These are phyloP conservation scores for Talaromyces sp. DNA, from an alignment of 2,329 filamentous ascomycete genomes.

Conservation along the genomic window DNA sequence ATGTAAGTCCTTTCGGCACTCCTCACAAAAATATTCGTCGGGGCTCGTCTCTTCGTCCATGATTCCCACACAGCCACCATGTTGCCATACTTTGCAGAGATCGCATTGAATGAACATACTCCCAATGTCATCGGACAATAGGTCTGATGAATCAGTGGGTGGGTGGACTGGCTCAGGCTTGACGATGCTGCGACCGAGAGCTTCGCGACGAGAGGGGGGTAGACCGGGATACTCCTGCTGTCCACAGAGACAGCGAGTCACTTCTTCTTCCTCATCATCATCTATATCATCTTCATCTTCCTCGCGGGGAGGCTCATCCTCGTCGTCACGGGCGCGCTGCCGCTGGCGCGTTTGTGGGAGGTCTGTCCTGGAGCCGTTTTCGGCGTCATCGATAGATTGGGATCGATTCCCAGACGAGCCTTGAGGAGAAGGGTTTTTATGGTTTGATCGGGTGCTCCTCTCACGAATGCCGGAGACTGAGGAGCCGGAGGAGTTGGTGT, in stretches of 20 bases:
- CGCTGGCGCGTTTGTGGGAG: constrained; percentile 73
- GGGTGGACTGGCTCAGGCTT: constrained; percentile 61
- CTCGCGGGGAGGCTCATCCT: constrained; percentile 59
- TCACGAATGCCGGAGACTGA: constrained; percentile 74
- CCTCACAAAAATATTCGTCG: constrained; percentile 97
- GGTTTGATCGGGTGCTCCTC: constrained; percentile 70
- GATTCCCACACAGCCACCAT: constrained; percentile 95
- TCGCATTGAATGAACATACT: constrained; percentile 98
- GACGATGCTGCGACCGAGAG: constrained; percentile 54
- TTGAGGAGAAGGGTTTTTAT: constrained; percentile 71
- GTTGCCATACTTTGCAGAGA: constrained; percentile 97
- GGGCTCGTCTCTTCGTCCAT: constrained; percentile 91
- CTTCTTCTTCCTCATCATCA: constrained; percentile 82
- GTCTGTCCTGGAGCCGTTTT: constrained; percentile 57
- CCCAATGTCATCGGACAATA: constrained; percentile 79
- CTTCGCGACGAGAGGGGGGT: constrained; percentile 60
- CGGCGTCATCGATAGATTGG: constrained; percentile 58
- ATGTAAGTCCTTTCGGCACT: constrained; percentile 89
- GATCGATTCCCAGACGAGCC: constrained; percentile 69
- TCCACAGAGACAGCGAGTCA: constrained; percentile 93
- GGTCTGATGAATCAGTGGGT: constrained; percentile 61
- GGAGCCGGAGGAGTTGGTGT: constrained; percentile 76
- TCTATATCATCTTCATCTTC: constrained; percentile 65
- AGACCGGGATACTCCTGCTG: constrained; percentile 92
- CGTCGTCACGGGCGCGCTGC: constrained; percentile 71